Conservation (phyloP, 768 basidiomycete species). For the Tricholoma terreum region DNA sequence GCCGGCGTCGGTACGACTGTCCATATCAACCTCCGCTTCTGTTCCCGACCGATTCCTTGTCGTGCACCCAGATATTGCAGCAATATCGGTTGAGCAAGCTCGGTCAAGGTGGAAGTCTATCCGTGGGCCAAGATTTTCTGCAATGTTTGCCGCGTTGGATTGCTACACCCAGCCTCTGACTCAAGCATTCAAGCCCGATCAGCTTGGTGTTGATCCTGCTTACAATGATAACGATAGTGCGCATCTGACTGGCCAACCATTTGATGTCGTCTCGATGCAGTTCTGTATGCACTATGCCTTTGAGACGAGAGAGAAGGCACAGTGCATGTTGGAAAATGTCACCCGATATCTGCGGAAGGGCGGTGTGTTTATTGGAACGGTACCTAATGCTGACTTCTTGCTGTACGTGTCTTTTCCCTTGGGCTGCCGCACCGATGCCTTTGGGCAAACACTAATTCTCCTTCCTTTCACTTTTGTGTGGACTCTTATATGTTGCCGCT, state of each 20-base stretch:
- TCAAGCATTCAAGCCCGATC: slow-evolving; percentile 60
- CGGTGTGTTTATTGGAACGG: slow-evolving; percentile 95
- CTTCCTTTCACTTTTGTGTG: neutral
- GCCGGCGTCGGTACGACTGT: slow-evolving; percentile 68
- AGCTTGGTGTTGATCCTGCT: slow-evolving; percentile 37
- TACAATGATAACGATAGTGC: slow-evolving; percentile 12
- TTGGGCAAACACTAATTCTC: neutral
- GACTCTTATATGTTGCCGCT: slow-evolving; percentile 1
- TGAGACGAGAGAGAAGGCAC: slow-evolving; percentile 80
- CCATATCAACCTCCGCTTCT: slow-evolving; percentile 3
- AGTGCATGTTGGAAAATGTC: slow-evolving; percentile 93
- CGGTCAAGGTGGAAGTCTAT: slow-evolving; percentile 59
- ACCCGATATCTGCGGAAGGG: slow-evolving; percentile 74
- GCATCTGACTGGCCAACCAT: slow-evolving; percentile 43
- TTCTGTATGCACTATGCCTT: slow-evolving; percentile 99
- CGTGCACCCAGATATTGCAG: slow-evolving; percentile 71
- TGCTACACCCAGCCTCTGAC: slow-evolving; percentile 78
- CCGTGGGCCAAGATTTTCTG: slow-evolving; percentile 60
- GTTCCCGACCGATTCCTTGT: slow-evolving; percentile 2
- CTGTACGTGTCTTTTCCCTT: slow-evolving; percentile 51
- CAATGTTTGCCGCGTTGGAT: slow-evolving; percentile 82
- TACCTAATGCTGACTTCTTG: slow-evolving; percentile 83
- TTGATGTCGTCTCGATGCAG: slow-evolving; percentile 97
- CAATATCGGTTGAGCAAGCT: slow-evolving; percentile 88
- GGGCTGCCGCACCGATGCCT: neutral